Conservation (phyloP, 2,329 filamentous ascomycete genomes). For the Cadophora sp. region DNA sequence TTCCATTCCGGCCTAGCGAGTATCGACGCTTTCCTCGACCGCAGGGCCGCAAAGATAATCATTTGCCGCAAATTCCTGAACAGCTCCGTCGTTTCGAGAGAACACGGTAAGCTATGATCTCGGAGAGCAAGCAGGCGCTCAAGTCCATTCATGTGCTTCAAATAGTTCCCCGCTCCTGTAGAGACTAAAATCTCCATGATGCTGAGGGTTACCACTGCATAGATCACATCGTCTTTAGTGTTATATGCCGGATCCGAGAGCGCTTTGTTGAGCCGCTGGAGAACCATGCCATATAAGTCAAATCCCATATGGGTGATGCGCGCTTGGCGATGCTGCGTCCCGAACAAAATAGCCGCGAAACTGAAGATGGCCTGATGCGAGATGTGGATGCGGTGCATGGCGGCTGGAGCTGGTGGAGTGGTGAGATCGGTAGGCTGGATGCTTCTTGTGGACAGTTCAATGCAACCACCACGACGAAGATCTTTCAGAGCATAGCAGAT, state of each 20-base stretch:
- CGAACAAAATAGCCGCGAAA: conserved; percentile 42
- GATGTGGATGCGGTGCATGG: conserved; percentile 25
- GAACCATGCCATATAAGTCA: conserved; percentile 37
- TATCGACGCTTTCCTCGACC: conserved; percentile 34
- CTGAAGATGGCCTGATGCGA: conserved; percentile 38
- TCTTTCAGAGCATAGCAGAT: conserved; percentile 39
- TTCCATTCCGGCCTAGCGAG: conserved; percentile 42
- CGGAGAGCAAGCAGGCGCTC: conserved; percentile 41
- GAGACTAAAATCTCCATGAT: conserved; percentile 42
- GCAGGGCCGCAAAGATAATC: conserved; percentile 20
- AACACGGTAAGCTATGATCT: conserved; percentile 27
- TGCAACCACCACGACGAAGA: conserved; percentile 36
- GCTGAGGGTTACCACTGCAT: conserved; percentile 39
- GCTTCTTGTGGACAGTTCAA: conserved; percentile 38
- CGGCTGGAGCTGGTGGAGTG: conserved; percentile 21
- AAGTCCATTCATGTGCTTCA: conserved; percentile 43
- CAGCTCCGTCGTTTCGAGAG: conserved; percentile 32
- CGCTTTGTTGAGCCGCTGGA: conserved; percentile 39
- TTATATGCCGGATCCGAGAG: conserved; percentile 37
- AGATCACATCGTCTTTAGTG: conserved; percentile 39
- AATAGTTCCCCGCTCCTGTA: conserved; percentile 36
- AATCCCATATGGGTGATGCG: conserved; percentile 34
- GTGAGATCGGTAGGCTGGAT: conserved; percentile 34
- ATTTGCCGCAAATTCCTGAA: conserved; percentile 17
- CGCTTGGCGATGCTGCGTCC: conserved; percentile 33